A percentile compares a stretch with the other conserved stretches of the same genome.
These are phyloP conservation scores for Penstemon newberryi DNA, from an alignment of 257 asterid species.

Conservation along the genomic window DNA sequence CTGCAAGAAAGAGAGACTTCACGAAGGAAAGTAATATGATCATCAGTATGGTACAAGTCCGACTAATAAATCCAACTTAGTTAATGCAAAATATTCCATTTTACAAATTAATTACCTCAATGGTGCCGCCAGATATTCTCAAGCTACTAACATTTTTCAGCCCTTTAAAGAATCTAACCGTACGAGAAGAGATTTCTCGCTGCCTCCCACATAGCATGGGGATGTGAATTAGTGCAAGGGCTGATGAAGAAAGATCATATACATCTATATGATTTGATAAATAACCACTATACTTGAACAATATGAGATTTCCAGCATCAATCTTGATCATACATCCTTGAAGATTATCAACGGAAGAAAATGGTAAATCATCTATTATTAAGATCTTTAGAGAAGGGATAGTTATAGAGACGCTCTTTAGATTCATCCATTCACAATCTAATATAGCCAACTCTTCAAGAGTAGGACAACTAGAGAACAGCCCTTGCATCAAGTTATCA, in stretches of 20 bases:
- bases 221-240: conserved; percentile 39
- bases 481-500: conserved; percentile 45
- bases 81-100: neutral
- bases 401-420: conserved; percentile 37
- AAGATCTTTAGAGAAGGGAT: conserved; percentile 50
- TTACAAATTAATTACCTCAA: conserved; percentile 37
- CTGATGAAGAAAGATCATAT: conserved; percentile 31
- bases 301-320: conserved; percentile 40
- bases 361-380: conserved; percentile 53
- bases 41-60: no score
- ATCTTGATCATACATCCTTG: conserved; percentile 50
- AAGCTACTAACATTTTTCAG: conserved; percentile 37
- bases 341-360: conserved; percentile 36
- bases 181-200: conserved; percentile 37
- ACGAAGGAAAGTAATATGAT: conserved; percentile 8
- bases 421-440: conserved; percentile 54
- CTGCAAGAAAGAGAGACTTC: conserved; percentile 43
- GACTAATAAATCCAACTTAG: neutral
- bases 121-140: conserved; percentile 40
- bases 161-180: conserved; percentile 37
- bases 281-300: conserved; percentile 45
- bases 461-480: conserved; percentile 46
- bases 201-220: conserved; percentile 29
- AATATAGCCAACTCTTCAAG: conserved; percentile 51
- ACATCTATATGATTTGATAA: conserved; percentile 44